phyloP scores from a whole-genome alignment of 306 rosid species.

The Pterocarpus macrocarpus region DNA sequence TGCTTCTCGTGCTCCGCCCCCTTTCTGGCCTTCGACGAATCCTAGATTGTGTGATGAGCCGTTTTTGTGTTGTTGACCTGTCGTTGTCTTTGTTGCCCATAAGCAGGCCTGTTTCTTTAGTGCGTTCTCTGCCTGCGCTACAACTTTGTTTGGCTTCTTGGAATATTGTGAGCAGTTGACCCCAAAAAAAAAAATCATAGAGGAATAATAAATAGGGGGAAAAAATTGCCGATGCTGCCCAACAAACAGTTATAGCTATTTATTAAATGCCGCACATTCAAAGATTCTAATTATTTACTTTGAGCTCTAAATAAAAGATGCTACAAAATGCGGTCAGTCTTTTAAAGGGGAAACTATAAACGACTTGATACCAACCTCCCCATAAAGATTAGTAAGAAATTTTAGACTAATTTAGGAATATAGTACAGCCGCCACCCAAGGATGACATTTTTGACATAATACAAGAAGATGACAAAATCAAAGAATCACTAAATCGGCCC shows the following conservation, averaged over 20 bases:
- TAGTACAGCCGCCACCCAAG: constrained; percentile 65
- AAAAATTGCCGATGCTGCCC: not conserved
- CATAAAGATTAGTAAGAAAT: constrained; percentile 54
- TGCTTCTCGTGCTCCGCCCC: no score
- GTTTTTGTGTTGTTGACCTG: no score
- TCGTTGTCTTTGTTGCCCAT: no score
- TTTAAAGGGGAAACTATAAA: constrained; percentile 28
- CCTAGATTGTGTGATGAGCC: no score
- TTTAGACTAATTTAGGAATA: constrained; percentile 55
- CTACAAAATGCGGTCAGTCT: constrained; percentile 58
- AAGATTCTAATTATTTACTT: constrained; percentile 54
- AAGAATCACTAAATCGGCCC: constrained; percentile 68
- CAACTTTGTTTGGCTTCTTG: no score
- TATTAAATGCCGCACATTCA: not conserved
- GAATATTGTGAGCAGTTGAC: no score
- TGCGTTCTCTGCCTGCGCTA: no score
- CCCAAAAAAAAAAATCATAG: not conserved
- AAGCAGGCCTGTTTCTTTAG: no score
- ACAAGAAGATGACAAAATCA: constrained; percentile 59
- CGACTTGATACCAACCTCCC: constrained; percentile 49
- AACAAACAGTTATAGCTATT: not conserved
- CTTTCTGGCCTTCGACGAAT: no score
- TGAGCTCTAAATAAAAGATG: constrained; percentile 53
- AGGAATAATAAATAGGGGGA: no score
- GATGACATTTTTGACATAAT: constrained; percentile 52